phyloP scores from a whole-genome alignment of 106 monocot species.

The Dendrobium chrysotoxum region DNA sequence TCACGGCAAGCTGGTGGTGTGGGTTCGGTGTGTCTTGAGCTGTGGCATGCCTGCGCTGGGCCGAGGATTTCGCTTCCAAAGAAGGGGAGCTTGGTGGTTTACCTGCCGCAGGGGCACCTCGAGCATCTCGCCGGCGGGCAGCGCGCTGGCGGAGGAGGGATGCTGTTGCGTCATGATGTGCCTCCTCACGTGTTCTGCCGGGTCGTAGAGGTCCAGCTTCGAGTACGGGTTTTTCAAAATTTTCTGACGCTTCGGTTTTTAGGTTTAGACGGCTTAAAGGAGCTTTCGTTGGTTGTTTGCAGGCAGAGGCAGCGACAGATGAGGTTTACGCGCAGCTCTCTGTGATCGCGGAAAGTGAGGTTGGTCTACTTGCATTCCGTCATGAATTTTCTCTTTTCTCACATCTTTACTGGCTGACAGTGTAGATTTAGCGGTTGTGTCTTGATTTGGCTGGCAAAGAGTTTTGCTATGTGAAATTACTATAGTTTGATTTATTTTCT shows the following conservation, averaged over 20 bases:
- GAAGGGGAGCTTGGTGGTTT: slow-evolving; percentile 80
- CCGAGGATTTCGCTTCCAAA: slow-evolving; percentile 67
- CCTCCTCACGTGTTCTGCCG: slow-evolving; percentile 89
- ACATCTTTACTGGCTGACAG: background rate
- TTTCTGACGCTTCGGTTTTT: background rate
- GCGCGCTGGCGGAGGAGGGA: slow-evolving; percentile 2
- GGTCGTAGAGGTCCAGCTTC: slow-evolving; percentile 78
- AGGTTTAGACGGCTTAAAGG: background rate
- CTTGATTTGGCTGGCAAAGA: background rate
- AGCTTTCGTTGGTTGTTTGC: slow-evolving; percentile 9
- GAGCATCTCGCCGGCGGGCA: slow-evolving; percentile 38
- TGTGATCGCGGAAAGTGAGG: slow-evolving; percentile 63
- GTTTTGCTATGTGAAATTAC: background rate
- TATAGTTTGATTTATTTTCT: background rate
- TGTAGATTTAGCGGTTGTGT: background rate
- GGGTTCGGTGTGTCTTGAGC: slow-evolving; percentile 64
- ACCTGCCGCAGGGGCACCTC: slow-evolving; percentile 90
- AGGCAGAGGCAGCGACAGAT: slow-evolving; percentile 82
- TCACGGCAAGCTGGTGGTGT: background rate
- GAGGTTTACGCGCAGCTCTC: slow-evolving; percentile 84
- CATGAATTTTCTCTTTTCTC: background rate
- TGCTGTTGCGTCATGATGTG: slow-evolving; percentile 16
- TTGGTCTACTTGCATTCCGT: slow-evolving; percentile 11
- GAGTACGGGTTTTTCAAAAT: slow-evolving; percentile 24
- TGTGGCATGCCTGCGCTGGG: slow-evolving; percentile 97